These are phyloP conservation scores for Plenodomus biglobosus DNA, from an alignment of 2,329 filamentous ascomycete species.

Conservation along the genomic window DNA sequence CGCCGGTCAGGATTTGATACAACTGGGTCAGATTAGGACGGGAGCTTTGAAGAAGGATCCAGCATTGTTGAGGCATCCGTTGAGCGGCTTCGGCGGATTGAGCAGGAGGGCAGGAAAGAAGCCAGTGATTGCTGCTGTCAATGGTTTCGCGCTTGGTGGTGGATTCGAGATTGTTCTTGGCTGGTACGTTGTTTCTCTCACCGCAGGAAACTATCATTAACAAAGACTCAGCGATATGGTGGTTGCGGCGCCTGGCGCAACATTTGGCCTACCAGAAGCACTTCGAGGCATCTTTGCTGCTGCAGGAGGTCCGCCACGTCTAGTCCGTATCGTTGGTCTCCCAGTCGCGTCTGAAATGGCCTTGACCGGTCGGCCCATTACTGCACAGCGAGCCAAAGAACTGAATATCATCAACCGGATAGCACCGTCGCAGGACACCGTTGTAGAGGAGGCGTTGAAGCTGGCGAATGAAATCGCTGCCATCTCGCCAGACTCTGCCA, in stretches of 20 bases:
- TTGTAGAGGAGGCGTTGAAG: conserved; percentile 42
- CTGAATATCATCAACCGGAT: conserved; percentile 49
- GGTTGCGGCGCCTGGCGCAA: conserved; percentile 54
- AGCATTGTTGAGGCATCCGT: conserved; percentile 44
- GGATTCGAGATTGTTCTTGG: conserved; percentile 60
- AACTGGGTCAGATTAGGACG: conserved; percentile 37
- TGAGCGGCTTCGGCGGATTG: conserved; percentile 58
- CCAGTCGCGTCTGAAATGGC: conserved; percentile 55
- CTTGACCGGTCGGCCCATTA: conserved; percentile 51
- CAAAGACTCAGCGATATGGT: conserved; percentile 51
- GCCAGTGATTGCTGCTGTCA: conserved; percentile 62
- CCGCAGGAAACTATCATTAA: conserved; percentile 7
- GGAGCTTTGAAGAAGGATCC: conserved; percentile 28
- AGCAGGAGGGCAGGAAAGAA: conserved; percentile 61
- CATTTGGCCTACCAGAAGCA: conserved; percentile 58
- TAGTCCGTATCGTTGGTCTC: conserved; percentile 53
- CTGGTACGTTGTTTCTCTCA: conserved; percentile 46
- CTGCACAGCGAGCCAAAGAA: conserved; percentile 49
- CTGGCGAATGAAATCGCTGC: conserved; percentile 40
- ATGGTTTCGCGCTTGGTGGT: conserved; percentile 59
- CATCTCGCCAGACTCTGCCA: conserved; percentile 43
- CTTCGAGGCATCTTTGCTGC: conserved; percentile 57
- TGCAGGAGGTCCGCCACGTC: conserved; percentile 55
- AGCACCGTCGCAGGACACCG: conserved; percentile 35
- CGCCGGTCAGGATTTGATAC: conserved; percentile 59